Conservation (phyloP, 768 basidiomycete species). For the Mycena indigotica region DNA sequence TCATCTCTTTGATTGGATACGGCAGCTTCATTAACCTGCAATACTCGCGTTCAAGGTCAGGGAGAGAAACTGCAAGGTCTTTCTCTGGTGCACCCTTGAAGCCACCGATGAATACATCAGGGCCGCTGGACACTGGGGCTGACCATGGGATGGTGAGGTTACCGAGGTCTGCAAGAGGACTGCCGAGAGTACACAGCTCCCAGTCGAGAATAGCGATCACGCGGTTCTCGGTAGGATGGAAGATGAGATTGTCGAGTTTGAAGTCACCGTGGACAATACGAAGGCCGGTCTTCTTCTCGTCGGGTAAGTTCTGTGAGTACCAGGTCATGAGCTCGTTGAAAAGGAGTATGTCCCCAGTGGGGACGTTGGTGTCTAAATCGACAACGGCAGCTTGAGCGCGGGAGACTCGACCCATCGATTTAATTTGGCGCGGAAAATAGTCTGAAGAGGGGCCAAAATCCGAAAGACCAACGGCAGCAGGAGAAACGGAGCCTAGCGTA, state of each 20-base stretch:
- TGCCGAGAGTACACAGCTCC: slow-evolving; percentile 95
- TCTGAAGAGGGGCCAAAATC: slow-evolving; percentile 72
- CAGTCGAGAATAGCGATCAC: slow-evolving; percentile 97
- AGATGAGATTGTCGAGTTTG: slow-evolving; percentile 96
- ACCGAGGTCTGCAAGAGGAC: slow-evolving; percentile 86
- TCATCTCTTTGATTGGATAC: slow-evolving; percentile 79
- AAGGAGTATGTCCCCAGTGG: slow-evolving; percentile 71
- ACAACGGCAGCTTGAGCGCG: slow-evolving; percentile 69
- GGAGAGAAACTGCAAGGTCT: slow-evolving; percentile 63
- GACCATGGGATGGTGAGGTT: slow-evolving; percentile 89
- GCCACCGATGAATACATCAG: slow-evolving; percentile 44
- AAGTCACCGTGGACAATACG: slow-evolving; percentile 98
- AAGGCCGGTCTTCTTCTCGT: slow-evolving; percentile 71
- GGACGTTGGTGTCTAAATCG: slow-evolving; percentile 63
- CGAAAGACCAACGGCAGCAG: slow-evolving; percentile 64
- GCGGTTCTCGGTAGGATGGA: slow-evolving; percentile 87
- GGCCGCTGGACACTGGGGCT: slow-evolving; percentile 46
- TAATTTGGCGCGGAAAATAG: slow-evolving; percentile 95
- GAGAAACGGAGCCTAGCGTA: slow-evolving; percentile 64
- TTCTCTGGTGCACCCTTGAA: slow-evolving; percentile 60
- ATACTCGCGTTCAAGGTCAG: slow-evolving; percentile 81
- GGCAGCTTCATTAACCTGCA: slow-evolving; percentile 63
- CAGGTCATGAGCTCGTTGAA: slow-evolving; percentile 74
- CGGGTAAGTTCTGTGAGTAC: slow-evolving; percentile 75
- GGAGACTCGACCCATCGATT: slow-evolving; percentile 81